A percentile compares a stretch with the other conserved stretches of the same genome.
Evolutionary conservation across 805 yeast genomes (phyloP).

Genomic region (Teunomyces tritomae): DNA sequence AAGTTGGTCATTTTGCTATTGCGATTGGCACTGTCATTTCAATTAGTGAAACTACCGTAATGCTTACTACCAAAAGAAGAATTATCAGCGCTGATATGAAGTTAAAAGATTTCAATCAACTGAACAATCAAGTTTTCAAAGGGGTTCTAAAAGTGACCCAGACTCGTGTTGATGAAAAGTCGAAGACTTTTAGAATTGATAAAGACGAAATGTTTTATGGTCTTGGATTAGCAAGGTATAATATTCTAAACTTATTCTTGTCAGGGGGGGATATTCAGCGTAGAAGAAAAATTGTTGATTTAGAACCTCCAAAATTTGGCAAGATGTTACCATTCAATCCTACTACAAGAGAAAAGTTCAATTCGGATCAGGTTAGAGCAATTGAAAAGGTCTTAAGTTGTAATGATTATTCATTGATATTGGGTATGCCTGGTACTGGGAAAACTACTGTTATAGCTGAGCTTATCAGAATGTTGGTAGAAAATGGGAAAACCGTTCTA

Average conservation of each 20-base stretch:
- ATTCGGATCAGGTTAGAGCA: slow-evolving; percentile 70
- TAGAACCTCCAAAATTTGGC: slow-evolving; percentile 44
- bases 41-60: slow-evolving; percentile 42
- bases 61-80: slow-evolving; percentile 53
- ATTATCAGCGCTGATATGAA: slow-evolving; percentile 44
- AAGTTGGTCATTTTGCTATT: slow-evolving; percentile 70
- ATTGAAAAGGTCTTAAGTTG: slow-evolving; percentile 62
- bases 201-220: slow-evolving; percentile 76
- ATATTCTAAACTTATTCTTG: slow-evolving; percentile 66
- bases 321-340: slow-evolving; percentile 15
- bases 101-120: slow-evolving; percentile 40
- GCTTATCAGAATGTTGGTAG: slow-evolving; percentile 59
- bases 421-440: slow-evolving; percentile 99
- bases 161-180: neutral
- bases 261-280: slow-evolving; percentile 45
- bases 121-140: slow-evolving; percentile 46
- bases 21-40: slow-evolving; percentile 57
- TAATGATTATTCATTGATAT: slow-evolving; percentile 71
- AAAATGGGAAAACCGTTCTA: slow-evolving; percentile 62
- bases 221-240: slow-evolving; percentile 72
- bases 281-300: slow-evolving; percentile 53
- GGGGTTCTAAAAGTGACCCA: slow-evolving; percentile 37
- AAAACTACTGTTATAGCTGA: slow-evolving; percentile 88
- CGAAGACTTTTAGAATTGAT: slow-evolving; percentile 61
- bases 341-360: slow-evolving; percentile 38